These are phyloP conservation scores for Mycena sp. DNA, from an alignment of 1,284 basidiomycete genomes.

Conservation along the genomic window DNA sequence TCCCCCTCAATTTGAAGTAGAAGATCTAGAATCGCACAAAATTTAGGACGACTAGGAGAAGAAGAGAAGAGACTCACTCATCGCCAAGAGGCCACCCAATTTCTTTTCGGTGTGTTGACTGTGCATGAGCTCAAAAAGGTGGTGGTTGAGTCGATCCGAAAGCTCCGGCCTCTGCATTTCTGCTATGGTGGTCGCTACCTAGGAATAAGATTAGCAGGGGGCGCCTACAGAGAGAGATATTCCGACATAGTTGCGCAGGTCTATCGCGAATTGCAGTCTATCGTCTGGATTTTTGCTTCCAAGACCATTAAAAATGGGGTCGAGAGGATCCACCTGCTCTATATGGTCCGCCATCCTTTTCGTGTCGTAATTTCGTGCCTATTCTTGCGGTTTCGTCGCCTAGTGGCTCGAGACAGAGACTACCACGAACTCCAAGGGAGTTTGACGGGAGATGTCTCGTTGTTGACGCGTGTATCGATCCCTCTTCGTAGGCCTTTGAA, in stretches of 20 bases:
- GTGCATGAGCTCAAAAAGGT: slow-evolving; percentile 86
- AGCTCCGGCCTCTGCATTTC: slow-evolving; percentile 85
- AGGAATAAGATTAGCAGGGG: slow-evolving; percentile 21
- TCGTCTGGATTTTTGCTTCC: slow-evolving; percentile 69
- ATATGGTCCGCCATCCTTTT: slow-evolving; percentile 20
- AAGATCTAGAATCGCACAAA: slow-evolving; percentile 52
- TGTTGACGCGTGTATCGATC: too few relatives aligned
- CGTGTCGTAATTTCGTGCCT: slow-evolving; percentile 1
- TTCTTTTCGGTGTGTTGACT: slow-evolving; percentile 80
- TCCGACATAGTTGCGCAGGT: slow-evolving; percentile 74
- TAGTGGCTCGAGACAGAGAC: neutral
- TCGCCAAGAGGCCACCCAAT: slow-evolving; percentile 84
- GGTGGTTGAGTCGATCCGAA: slow-evolving; percentile 84
- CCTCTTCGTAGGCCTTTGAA: too few relatives aligned
- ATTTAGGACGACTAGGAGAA: slow-evolving; percentile 20
- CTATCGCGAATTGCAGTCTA: slow-evolving; percentile 70
- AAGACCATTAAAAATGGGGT: slow-evolving; percentile 71
- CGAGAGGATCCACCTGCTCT: slow-evolving; percentile 57
- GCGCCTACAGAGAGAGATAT: slow-evolving; percentile 11
- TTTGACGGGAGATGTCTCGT: too few relatives aligned
- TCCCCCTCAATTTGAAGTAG: slow-evolving; percentile 77
- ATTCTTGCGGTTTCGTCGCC: neutral
- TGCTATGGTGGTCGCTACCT: slow-evolving; percentile 77
- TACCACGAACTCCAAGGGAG: too few relatives aligned
- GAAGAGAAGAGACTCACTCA: slow-evolving; percentile 62